Percentiles rank a stretch among this genome's conserved stretches.
phyloP scores from a whole-genome alignment of 2,329 filamentous ascomycete species.

The Colletotrichum trifolii region DNA sequence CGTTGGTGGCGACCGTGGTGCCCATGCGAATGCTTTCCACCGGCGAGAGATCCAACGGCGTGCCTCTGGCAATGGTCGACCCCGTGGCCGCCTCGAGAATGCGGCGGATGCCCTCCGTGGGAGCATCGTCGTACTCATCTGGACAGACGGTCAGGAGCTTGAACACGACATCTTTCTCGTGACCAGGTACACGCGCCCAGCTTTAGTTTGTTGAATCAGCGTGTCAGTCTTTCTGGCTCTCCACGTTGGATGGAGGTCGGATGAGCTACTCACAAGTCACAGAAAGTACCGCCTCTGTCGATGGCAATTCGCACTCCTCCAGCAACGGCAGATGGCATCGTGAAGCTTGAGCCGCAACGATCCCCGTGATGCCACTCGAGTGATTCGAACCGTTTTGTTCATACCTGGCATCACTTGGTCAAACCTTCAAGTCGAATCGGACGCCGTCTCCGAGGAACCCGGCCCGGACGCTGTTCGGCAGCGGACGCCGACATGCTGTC shows the following conservation, averaged over 20 bases:
- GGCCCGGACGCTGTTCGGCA: too few species aligned
- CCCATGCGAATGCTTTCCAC: slow-evolving; percentile 80
- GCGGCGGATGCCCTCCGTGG: slow-evolving; percentile 75
- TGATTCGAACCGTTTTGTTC: neutral
- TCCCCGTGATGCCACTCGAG: neutral
- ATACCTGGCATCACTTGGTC: neutral
- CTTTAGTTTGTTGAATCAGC: neutral
- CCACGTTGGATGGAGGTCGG: neutral
- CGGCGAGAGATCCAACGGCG: slow-evolving; percentile 45
- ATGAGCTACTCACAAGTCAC: neutral
- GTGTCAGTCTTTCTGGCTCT: too few species aligned
- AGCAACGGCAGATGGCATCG: neutral
- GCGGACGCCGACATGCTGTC: too few species aligned
- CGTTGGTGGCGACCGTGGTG: slow-evolving; percentile 82
- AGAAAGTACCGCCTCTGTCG: slow-evolving; percentile 7
- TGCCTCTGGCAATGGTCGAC: slow-evolving; percentile 22
- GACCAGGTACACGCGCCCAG: slow-evolving; percentile 60
- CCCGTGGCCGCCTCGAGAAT: slow-evolving; percentile 48
- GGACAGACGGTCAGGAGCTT: slow-evolving; percentile 79
- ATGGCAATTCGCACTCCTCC: neutral
- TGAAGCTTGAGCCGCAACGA: neutral
- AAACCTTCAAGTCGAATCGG: neutral
- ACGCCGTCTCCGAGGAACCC: too few species aligned
- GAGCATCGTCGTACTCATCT: slow-evolving; percentile 77
- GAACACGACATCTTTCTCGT: slow-evolving; percentile 72